Percentiles rank a stretch among this genome's conserved stretches.
phyloP scores from a whole-genome alignment of 768 basidiomycete genomes.

The Omphalotus guepiniiformis region DNA sequence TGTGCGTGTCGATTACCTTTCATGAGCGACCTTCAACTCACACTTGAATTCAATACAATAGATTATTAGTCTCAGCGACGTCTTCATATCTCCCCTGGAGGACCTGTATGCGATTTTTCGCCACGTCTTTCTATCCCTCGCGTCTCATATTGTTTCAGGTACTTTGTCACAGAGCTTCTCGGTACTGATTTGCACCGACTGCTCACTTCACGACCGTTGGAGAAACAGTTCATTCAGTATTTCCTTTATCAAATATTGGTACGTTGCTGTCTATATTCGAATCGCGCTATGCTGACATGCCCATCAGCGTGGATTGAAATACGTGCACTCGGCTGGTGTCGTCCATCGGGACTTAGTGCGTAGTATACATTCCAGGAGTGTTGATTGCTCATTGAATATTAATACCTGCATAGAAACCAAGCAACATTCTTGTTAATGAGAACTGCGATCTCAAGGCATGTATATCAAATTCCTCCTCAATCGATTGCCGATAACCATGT shows the following conservation, averaged over 20 bases:
- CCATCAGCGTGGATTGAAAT: slow-evolving; percentile 90
- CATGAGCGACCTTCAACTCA: background rate
- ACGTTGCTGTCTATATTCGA: slow-evolving; percentile 22
- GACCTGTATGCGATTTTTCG: slow-evolving; percentile 67
- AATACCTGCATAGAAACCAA: slow-evolving; percentile 71
- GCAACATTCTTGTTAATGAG: slow-evolving; percentile 99
- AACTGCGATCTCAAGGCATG: slow-evolving; percentile 96
- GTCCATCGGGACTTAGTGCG: slow-evolving; percentile 93
- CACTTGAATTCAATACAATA: slow-evolving; percentile 25
- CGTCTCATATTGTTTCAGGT: slow-evolving; percentile 46
- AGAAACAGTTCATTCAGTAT: slow-evolving; percentile 99
- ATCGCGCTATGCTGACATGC: background rate
- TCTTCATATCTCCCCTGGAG: slow-evolving; percentile 99
- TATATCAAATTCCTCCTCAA: slow-evolving; percentile 3
- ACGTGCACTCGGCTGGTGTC: slow-evolving; percentile 98
- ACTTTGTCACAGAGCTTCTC: slow-evolving; percentile 97
- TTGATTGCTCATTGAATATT: slow-evolving; percentile 2
- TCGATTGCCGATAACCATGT: background rate
- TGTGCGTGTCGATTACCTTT: slow-evolving; percentile 40
- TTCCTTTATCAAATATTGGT: slow-evolving; percentile 99
- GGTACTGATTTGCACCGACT: slow-evolving; percentile 98
- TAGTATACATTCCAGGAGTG: slow-evolving; percentile 7
- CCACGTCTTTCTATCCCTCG: slow-evolving; percentile 2
- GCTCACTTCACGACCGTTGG: slow-evolving; percentile 91
- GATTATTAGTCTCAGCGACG: slow-evolving; percentile 98